A percentile compares a stretch with the other conserved stretches of the same genome.
phyloP scores from a whole-genome alignment of 2,329 filamentous ascomycete species.

The Cladosporium sp. region DNA sequence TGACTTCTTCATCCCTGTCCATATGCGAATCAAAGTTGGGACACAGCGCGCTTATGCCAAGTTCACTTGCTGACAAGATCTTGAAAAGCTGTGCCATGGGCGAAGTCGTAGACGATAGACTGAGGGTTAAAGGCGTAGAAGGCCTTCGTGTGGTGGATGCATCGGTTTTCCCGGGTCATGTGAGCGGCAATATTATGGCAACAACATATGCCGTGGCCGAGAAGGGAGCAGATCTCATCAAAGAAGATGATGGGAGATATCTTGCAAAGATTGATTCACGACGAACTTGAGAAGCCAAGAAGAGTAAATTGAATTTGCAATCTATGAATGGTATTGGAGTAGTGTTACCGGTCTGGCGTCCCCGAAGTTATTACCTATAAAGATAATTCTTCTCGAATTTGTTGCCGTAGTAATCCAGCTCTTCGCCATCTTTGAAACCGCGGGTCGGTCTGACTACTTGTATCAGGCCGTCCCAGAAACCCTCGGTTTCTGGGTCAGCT shows the following conservation, averaged over 20 bases:
- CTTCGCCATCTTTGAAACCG: conserved; percentile 25
- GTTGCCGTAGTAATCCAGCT: conserved; percentile 33
- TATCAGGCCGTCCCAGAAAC: conserved; percentile 57
- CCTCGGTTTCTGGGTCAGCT: conserved; percentile 43
- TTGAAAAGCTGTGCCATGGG: conserved; percentile 27
- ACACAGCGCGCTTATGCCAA: background rate
- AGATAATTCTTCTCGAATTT: conserved; percentile 26
- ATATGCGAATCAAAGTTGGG: background rate
- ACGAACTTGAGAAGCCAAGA: background rate
- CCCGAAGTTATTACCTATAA: conserved; percentile 19
- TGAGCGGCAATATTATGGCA: conserved; percentile 27
- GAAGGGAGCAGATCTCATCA: conserved; percentile 31
- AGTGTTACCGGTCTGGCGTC: too few species aligned
- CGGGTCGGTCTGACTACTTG: conserved; percentile 48
- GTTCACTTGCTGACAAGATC: background rate
- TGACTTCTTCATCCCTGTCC: background rate
- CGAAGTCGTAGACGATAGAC: conserved; percentile 33
- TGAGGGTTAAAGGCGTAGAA: conserved; percentile 35
- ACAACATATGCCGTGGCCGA: conserved; percentile 31
- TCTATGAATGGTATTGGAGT: too few species aligned
- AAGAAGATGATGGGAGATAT: conserved; percentile 28
- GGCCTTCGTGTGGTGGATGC: conserved; percentile 37
- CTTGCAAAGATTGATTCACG: conserved; percentile 15
- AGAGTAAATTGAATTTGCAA: background rate
- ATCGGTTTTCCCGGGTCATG: conserved; percentile 30